Base-by-base conservation (phyloP, 2,329 filamentous ascomycete genomes). In the Escovopsis weberi region DNA sequence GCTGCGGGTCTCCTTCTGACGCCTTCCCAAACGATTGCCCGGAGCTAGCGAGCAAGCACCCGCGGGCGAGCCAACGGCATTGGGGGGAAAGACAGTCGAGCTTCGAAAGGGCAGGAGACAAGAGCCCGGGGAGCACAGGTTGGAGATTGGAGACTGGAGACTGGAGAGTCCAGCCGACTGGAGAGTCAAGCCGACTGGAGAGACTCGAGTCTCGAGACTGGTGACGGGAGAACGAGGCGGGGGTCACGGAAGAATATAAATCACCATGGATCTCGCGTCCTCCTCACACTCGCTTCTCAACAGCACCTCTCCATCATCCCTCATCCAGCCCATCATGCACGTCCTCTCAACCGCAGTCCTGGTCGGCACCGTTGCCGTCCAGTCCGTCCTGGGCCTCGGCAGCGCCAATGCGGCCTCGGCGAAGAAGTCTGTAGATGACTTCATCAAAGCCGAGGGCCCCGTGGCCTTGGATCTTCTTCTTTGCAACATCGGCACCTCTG, bases 401-500 rank as follows among this genome's bases (percentile, higher is more conserved):
- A 50, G 33, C 43, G 32, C 56, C 50, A 46, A 38, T 19, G 36
- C 41, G 51, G 56, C 58, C 51, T 47, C 72, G 38, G 49, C 64
- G 44, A 73, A 67, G 52, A 62, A 69, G 39, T 61, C 63, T 23
- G 67, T 77, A 12, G 68, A 74, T 48, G 60, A 63, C 30, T 80
- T 72, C 54, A 63, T 80, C 48, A 55, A 64, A 28, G 65, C 61
- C 0, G 67, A 79, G 55, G 67, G 62, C 12, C 64, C 69, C 7
- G 63, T 74, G 50, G 70, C 75, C 3, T 52, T 75, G 26, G 54
- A 61, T 9, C 63, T 70, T 44, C 60, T 79, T 26, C 56, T 78
- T 33, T 75, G 70, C 60, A 80, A 79, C 52, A 77, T 80, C 48
- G 75, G 76, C 4, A 56, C 71, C 9, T 57, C 57, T 43, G 75